Evolutionary conservation across 768 basidiomycete species (phyloP), one percentile per base, ranked within the genome.

Genomic region (Pleurotus salmoneostramineus): DNA sequence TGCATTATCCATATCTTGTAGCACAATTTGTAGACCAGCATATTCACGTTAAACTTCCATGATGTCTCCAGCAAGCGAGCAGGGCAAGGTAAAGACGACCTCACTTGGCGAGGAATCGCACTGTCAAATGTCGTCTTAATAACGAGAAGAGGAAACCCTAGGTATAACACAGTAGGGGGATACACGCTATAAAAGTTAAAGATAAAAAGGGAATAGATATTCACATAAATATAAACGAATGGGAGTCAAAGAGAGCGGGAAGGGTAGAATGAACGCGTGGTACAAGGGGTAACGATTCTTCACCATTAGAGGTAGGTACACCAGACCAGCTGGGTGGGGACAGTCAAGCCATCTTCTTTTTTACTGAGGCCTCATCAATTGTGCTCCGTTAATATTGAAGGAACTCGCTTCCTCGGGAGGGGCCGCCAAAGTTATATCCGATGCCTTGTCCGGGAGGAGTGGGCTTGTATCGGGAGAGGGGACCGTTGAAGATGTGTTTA

Each of bases 381-480:
- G 6, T 63, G 36, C 67, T 33, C 58, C 70, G 71, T 54, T 70
- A 71, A 45, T 69, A 74, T 54, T 75, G 74, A 56, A 75, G 62
- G 61, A 75, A 76, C 47, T 75, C 74, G 63, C 72, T 74, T 17
- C 63, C 65, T 6, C 71, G 63, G 5, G 17, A 54, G 31, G 35
- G 14, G 50, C 32, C 50, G 11, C 52, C 52, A 31, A 55, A 55
- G 11, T 55, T 55, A 31, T 55, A 55, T 17, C 40, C 40, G 3
- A 55, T n/a, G 36, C 32, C n/a, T 12, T 37, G 33, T 44, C 56
- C 11, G 55, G 64, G 59, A 15, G 56, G 14, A 31, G 68, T 65
- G 17, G 78, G 77, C 32, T 65, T 68, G 68, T 80, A 85, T 56
- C 80, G 76, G 4, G 81, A 80, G 37, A 86, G 70, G 14, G 83